A percentile compares a stretch with the other conserved stretches of the same genome.
phyloP scores from a whole-genome alignment of 805 yeast species.

The Debaryomyces hansenii region DNA sequence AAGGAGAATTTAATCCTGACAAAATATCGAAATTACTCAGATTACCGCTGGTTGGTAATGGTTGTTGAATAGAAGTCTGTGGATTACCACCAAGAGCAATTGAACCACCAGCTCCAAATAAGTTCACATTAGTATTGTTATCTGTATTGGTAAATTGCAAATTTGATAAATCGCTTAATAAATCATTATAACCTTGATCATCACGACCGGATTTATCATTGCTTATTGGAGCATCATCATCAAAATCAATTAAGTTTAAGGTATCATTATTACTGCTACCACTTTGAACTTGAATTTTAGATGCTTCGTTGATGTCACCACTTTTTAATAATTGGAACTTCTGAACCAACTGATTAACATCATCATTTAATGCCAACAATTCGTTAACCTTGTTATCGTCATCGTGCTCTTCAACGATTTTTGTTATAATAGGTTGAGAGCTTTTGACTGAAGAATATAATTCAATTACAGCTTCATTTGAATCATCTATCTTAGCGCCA shows the following conservation, averaged over 20 bases:
- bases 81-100: conserved; percentile 34
- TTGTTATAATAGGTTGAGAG: conserved; percentile 83
- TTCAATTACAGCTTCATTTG: conserved; percentile 76
- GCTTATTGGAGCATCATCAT: conserved; percentile 39
- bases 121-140: conserved; percentile 29
- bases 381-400: conserved; percentile 64
- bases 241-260: conserved; percentile 44
- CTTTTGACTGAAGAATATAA: conserved; percentile 75
- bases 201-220: conserved; percentile 26
- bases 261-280: conserved; percentile 25
- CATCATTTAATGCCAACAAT: conserved; percentile 70
- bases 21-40: conserved; percentile 26
- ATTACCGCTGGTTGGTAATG: conserved; percentile 10
- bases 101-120: conserved; percentile 56
- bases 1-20: conserved; percentile 40
- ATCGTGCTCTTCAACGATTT: conserved; percentile 75
- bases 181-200: conserved; percentile 57
- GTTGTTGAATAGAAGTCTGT: conserved; percentile 17
- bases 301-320: conserved; percentile 62
- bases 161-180: conserved; percentile 69
- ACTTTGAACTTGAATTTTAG: conserved; percentile 37
- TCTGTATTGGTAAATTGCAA: conserved; percentile 49
- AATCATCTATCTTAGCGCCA: conserved; percentile 39
- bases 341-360: conserved; percentile 63
- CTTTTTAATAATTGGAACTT: conserved; percentile 65